Evolutionary conservation across 305 asterid species (phyloP), one percentile per base, ranked within the genome.

Genomic region (Solanum hybrid): DNA sequence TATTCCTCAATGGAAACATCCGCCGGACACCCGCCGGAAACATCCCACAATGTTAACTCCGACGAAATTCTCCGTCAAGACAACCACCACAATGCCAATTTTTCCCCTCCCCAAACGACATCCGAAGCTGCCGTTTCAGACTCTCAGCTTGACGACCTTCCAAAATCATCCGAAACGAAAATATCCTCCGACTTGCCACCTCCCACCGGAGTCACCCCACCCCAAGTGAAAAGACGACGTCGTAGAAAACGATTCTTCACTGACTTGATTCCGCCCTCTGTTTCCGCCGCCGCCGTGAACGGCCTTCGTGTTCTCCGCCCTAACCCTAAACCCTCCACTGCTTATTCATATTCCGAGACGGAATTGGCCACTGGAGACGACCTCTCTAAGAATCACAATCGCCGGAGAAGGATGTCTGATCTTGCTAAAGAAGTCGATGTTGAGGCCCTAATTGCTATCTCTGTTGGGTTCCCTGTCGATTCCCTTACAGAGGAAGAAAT

Each of bases 211-310:
- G 26, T 92, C 10, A 95, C 89, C 38, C 94, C 95, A 32, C 93
- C 93, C 10, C 92, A 89, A 1, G 83, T 78, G 61, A 97, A 93
- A 93, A 93, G 91, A 86, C 94, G 99, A 17, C 98, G 99, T 90
- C 99, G 98, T 86, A 95, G 98, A 38, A 96, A 96, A 94, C 95
- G 94, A 90, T 93, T 96, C 89, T 97, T 93, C 95, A 95, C 98
- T 3, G 99, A 97, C 89, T 94, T 95, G 96, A 95, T 97, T 84
- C 94, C 98, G n/a, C 87, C 98, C 27, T 75, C 90, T 20, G 76
- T 98, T 29, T 89, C 98, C 33, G 86, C 90, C 51, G 77, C 91
- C 45, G 92, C 97, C 72, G 95, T 94, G 70, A 92, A 97, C 34
- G 95, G 99, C 39, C 92, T 94, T 77, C 98, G 99, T 41, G 93